Base-by-base conservation (phyloP, 75 land plant genomes). In the Pseudotsuga menziesii region DNA sequence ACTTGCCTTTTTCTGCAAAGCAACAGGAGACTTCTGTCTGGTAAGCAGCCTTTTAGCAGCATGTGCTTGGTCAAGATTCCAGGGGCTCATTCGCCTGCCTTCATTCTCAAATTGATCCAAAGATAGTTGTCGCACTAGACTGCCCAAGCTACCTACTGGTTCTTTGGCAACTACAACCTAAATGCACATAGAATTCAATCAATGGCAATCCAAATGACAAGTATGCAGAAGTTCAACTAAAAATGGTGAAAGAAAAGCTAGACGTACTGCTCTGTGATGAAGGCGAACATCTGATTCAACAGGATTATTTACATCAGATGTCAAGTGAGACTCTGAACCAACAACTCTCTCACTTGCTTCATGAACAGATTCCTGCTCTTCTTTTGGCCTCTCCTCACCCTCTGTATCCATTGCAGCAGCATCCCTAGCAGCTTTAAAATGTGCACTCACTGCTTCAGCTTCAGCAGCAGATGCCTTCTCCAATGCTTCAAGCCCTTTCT, bases 81-180 rank as follows among this genome's bases (percentile, higher is more conserved):
- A 48, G 7, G 94, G 91, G 66, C 82, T 75, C 83, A 92, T 88
- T 84, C 97, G 72, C 55, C 97, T 83, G 60, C 94, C 91, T 82
- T 94, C 97, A 80, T 94, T 89, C 82, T 94, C 97, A 88, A 94
- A 94, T 22, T 94, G 97, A 75, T 94, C 97, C 81, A 94, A 76
- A 20, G 97, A 94, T 57, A 94, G 87, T 73, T 94, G 97, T 72
- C 97, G 82, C 6, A 94, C 89, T 80, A 94, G 82, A 52, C 92
- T 92, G 36, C 97, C 94, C 75, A 94, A 78, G 74, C 77, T 88
- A 16, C 97, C 97, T 39, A 91, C 89, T 62, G 90, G 71, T 67
- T 92, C 97, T 86, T 89, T 90, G 67, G 97, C 94, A 82, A 94
- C 89, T 58, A 94, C 97, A 27, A 94, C 92, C 97, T 94, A 87